Base-by-base conservation (phyloP, 148 eudicot species). In the Euryodendron excelsum region DNA sequence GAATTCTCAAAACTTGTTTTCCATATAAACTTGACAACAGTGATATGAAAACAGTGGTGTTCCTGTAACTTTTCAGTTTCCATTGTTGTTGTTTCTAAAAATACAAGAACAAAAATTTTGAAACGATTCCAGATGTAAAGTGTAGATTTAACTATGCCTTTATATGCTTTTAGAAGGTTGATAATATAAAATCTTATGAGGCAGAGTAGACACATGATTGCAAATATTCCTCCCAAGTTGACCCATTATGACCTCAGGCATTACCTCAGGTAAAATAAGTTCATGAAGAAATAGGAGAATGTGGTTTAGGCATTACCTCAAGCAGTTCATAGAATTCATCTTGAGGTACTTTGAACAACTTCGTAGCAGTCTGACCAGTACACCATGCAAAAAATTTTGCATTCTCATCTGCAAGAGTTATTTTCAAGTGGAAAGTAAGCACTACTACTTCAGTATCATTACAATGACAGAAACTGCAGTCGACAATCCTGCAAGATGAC, bases 311-410 rank as follows among this genome's bases (percentile, higher is more conserved):
- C 23, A 47, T 76, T 88, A 96, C 99, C 99, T 96, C 99, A n/a
- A 92, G 92, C 69, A 96, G 85, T 39, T 80, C 86, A 78, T 74
- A 79, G 74, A 96, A 96, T 48, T 96, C 99, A 64, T 91, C 93
- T 15, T 98, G 94, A 79, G 97, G 88, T 85, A 96, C 93, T 80
- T 96, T 98, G 48, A 96, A 85, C 84, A 96, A 74, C 74, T 96
- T 98, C 45, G 85, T 85, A 65, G 98, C 99, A 81, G 94, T 89
- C 77, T 91, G 94, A 77, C 98, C 94, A 10, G 90, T 82, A 74
- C 99, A 96, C 96, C 98, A 93, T 73, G 98, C 97, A 79, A 87
- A 89, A 17, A 73, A 87, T 79, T 91, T 96, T 34, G 87, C 87
- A 55, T 82, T 90, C 53, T 88, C 89, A 82, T 96, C 99, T 23